Evolutionary conservation across 768 basidiomycete genomes (phyloP), one percentile per base, ranked within the genome.

Genomic region (Leccinum arenicola): DNA sequence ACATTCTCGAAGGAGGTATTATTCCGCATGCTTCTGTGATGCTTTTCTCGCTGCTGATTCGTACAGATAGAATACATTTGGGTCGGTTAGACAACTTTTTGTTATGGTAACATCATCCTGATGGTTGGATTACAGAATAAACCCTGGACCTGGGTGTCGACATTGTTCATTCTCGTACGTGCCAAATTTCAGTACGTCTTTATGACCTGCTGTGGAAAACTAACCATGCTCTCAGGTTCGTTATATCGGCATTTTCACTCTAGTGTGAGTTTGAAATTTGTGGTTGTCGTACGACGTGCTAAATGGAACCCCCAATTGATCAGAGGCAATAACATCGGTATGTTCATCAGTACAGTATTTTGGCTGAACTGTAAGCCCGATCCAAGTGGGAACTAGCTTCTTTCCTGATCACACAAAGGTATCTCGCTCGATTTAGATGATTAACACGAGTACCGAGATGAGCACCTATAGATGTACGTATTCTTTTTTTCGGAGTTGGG

Each of bases 1-100:
- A 59, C 57, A 23, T 52, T 64, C 7, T 31, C 61, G 9, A 17
- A 47, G 6, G 57, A 64, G 55, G 63, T 63, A 63, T 17, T 0
- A 29, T 50, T 8, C 0, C 27, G 2, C 25, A 15, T 15, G 9
- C 1, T 48, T n/a, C 8, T 1, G 23, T 12, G 1, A 23, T 0
- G 6, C 6, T 29, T 35, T n/a, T 3, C 23, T 59, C 6, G 14
- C 21, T 52, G 12, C 35, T 17, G 12, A 19, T 10, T 7, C 35
- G 3, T 19, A 12, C 6, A 61, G 63, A 56, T 60, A n/a, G 50
- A 63, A 50, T 55, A 60, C 15, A 50, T 65, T 3, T 65, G 59
- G 64, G 64, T 64, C 3, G 11, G 62, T 40, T 3, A 10, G 2
- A 23, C 6, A 29, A 7, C 3, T 12, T 0, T 45, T 21, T 47